Conservation (phyloP, 1,139 yeast genomes). For the Kazachstania sp. region DNA sequence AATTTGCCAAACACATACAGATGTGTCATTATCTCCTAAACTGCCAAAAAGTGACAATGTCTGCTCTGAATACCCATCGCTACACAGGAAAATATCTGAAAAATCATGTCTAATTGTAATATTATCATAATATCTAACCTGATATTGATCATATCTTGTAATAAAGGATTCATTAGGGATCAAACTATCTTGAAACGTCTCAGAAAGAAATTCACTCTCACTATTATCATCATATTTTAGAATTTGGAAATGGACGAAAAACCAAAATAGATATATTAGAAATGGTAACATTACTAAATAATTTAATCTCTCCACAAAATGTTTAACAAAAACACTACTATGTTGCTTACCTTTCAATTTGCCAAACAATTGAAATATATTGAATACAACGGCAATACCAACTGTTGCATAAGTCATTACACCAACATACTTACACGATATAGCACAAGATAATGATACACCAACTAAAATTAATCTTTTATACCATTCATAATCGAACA, state of each 20-base stretch:
- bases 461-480: constrained; percentile 81
- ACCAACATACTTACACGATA: constrained; percentile 93
- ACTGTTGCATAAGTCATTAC: constrained; percentile 79
- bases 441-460: constrained; percentile 75
- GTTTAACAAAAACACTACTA: constrained; percentile 50
- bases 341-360: constrained; percentile 53
- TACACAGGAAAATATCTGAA: constrained; percentile 63
- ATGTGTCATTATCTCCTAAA: not conserved
- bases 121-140: constrained; percentile 64
- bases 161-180: constrained; percentile 70
- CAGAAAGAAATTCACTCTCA: constrained; percentile 87
- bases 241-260: constrained; percentile 79
- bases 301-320: constrained; percentile 67
- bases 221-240: constrained; percentile 74
- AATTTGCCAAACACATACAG: constrained; percentile 54
- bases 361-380: constrained; percentile 80
- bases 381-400: constrained; percentile 79
- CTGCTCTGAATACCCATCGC: not conserved
- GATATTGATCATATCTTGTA: constrained; percentile 42
- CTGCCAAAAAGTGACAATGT: constrained; percentile 33
- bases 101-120: constrained; percentile 71
- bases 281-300: constrained; percentile 76
- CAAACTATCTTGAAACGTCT: constrained; percentile 86
- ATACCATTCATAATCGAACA: constrained; percentile 76
- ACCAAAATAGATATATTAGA: constrained; percentile 79